A percentile compares a stretch with the other conserved stretches of the same genome.
Conservation (phyloP, 2,329 filamentous ascomycete genomes). For the Dendryphion nanum region DNA sequence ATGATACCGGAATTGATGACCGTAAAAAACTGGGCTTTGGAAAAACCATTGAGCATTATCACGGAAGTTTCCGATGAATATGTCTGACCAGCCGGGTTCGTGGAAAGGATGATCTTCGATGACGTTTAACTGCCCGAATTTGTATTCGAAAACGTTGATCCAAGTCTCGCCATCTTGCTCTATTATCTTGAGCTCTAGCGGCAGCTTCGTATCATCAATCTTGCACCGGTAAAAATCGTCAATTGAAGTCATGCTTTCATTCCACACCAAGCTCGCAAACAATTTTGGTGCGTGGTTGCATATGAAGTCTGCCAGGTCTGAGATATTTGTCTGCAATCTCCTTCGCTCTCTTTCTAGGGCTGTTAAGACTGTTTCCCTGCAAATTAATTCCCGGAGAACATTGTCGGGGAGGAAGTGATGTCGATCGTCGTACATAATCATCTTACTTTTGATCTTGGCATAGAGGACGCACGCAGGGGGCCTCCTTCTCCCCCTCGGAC, state of each 20-base stretch:
- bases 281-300: slow-evolving; percentile 4
- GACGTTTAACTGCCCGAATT: background rate
- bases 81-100: slow-evolving; percentile 1
- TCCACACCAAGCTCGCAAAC: slow-evolving; percentile 8
- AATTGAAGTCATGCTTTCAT: slow-evolving; percentile 3
- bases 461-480: background rate
- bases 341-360: background rate
- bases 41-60: slow-evolving; percentile 12
- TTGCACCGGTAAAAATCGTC: slow-evolving; percentile 7
- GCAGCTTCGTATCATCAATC: slow-evolving; percentile 6
- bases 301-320: slow-evolving; percentile 4
- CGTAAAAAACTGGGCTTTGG: slow-evolving; percentile 9
- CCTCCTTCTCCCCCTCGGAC: background rate
- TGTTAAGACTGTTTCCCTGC: background rate
- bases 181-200: background rate
- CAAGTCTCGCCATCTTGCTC: background rate
- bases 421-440: background rate
- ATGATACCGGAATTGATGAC: slow-evolving; percentile 5
- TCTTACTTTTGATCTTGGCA: background rate
- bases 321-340: background rate
- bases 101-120: slow-evolving; percentile 3
- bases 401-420: background rate
- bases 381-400: background rate
- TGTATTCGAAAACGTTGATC: background rate
- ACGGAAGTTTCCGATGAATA: slow-evolving; percentile 2